Conservation (phyloP, 2,329 filamentous ascomycete species). For the Phyllosticta citriasiana region DNA sequence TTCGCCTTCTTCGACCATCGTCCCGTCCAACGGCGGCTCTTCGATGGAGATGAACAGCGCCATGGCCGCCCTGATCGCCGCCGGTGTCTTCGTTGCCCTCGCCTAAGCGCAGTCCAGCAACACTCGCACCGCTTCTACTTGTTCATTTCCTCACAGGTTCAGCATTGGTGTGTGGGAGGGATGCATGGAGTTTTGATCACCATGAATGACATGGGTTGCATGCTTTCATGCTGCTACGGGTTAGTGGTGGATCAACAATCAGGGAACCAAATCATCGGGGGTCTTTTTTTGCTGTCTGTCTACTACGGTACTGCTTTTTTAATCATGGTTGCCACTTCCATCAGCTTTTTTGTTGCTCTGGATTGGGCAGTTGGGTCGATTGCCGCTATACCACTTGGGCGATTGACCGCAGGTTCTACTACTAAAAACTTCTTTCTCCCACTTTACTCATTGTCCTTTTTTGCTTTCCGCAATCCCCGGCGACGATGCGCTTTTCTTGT, state of each 20-base stretch:
- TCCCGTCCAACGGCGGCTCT: slow-evolving; percentile 1
- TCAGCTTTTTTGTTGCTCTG: neutral
- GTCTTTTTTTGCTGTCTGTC: neutral
- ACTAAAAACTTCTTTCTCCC: neutral
- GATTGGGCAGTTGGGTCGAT: neutral
- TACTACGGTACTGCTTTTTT: neutral
- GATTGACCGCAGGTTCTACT: neutral
- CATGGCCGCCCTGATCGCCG: slow-evolving; percentile 10
- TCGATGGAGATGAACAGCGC: slow-evolving; percentile 3
- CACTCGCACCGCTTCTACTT: neutral
- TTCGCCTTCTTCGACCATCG: slow-evolving; percentile 1
- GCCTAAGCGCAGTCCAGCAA: neutral
- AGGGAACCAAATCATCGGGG: neutral
- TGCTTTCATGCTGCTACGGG: neutral
- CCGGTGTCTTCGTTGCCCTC: slow-evolving; percentile 9
- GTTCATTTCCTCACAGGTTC: slow-evolving; percentile 2
- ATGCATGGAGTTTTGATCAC: neutral
- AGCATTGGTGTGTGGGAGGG: neutral
- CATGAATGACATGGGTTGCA: neutral
- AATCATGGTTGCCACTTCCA: neutral
- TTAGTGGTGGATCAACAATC: neutral
- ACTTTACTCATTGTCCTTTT: neutral
- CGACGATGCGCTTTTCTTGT: neutral
- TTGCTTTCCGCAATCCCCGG: neutral
- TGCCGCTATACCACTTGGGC: neutral